A percentile compares a stretch with the other conserved stretches of the same genome.
phyloP scores from a whole-genome alignment of 768 basidiomycete genomes.

The Filobasidium wieringae region DNA sequence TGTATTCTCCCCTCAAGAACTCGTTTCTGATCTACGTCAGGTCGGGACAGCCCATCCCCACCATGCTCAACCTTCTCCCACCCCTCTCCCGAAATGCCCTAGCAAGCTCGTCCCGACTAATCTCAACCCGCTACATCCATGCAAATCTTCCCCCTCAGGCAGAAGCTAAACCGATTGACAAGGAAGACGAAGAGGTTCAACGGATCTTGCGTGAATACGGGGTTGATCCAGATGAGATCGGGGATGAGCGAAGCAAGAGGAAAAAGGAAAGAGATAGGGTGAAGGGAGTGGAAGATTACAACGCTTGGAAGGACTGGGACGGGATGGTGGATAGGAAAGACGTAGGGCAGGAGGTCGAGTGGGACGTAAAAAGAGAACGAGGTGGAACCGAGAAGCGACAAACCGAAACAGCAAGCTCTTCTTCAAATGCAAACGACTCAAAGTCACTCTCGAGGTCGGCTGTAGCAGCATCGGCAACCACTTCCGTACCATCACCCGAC shows the following conservation, averaged over 20 bases:
- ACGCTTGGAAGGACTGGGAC: constrained; percentile 9
- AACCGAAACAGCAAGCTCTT: too few relatives aligned
- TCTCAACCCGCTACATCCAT: too few relatives aligned
- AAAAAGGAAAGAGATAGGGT: neutral
- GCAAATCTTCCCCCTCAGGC: too few relatives aligned
- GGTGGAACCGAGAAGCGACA: constrained; percentile 1
- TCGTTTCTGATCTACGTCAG: too few relatives aligned
- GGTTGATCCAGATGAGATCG: neutral
- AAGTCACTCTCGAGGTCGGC: neutral
- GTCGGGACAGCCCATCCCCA: too few relatives aligned
- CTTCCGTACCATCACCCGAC: neutral
- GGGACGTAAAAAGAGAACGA: neutral
- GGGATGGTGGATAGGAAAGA: constrained; percentile 5
- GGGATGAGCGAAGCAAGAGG: neutral
- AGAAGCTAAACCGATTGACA: too few relatives aligned
- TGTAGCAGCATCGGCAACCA: neutral
- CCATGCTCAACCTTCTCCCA: too few relatives aligned
- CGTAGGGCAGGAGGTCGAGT: neutral
- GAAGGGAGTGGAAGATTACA: constrained; percentile 4
- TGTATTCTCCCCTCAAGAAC: too few relatives aligned
- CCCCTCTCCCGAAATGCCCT: too few relatives aligned
- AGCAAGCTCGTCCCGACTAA: too few relatives aligned
- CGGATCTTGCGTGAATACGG: neutral
- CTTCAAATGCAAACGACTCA: neutral
- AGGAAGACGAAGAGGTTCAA: neutral